These are phyloP conservation scores for Rostrohypoxylon terebratum DNA, from an alignment of 495 filamentous ascomycete species.

Conservation along the genomic window DNA sequence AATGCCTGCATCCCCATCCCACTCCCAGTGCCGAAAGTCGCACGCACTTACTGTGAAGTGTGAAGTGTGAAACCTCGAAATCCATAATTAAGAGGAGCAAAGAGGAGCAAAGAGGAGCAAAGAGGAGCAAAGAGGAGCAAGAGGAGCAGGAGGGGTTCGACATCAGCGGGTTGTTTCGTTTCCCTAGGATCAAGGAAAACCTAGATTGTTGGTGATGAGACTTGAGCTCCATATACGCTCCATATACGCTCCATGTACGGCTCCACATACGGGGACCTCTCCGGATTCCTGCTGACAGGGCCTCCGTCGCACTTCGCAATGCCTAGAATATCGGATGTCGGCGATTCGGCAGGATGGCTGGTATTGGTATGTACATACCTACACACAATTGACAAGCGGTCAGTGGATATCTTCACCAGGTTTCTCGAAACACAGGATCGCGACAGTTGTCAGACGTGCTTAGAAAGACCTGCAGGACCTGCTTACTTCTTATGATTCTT, in stretches of 20 bases:
- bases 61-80: constrained; percentile 4
- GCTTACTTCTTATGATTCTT: neutral
- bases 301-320: neutral
- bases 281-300: neutral
- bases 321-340: neutral
- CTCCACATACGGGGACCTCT: constrained; percentile 17
- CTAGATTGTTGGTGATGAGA: constrained; percentile 13
- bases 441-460: neutral
- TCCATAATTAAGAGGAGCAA: neutral
- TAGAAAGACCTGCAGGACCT: neutral
- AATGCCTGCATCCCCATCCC: too few species aligned
- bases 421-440: neutral
- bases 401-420: constrained; percentile 2
- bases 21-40: constrained; percentile 13
- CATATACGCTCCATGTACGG: constrained; percentile 20
- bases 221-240: constrained; percentile 15
- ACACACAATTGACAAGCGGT: constrained; percentile 21
- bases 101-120: too few species aligned
- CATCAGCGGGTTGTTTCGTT: constrained; percentile 4
- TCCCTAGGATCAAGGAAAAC: constrained; percentile 1
- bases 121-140: too few species aligned
- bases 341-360: neutral
- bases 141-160: constrained; percentile 3
- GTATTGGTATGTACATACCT: too few species aligned
- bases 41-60: constrained; percentile 10